These are phyloP conservation scores for Rhododendron ovatum DNA, from an alignment of 148 eudicot species.

Conservation along the genomic window DNA sequence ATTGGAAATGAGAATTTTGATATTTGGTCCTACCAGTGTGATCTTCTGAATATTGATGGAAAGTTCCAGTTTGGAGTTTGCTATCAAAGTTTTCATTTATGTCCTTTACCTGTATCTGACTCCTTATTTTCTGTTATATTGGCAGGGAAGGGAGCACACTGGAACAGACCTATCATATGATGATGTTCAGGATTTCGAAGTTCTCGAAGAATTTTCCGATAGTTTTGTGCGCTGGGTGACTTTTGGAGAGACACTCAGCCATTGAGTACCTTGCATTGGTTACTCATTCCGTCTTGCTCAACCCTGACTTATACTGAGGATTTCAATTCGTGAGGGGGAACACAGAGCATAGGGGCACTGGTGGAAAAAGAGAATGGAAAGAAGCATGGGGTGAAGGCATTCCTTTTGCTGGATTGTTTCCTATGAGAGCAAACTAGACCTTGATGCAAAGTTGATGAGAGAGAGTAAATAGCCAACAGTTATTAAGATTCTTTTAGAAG, in stretches of 20 bases:
- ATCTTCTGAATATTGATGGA: not conserved
- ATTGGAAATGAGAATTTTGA: not conserved
- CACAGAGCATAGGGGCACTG: not conserved
- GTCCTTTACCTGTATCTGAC: not conserved
- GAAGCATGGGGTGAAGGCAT: not conserved
- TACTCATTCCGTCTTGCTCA: not conserved
- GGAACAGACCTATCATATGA: constrained; percentile 39
- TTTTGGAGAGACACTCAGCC: constrained; percentile 64
- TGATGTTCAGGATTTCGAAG: constrained; percentile 27
- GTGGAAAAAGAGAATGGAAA: not conserved
- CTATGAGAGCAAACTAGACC: not conserved
- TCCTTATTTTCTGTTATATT: not conserved
- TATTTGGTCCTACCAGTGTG: not conserved
- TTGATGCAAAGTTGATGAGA: constrained; percentile 11
- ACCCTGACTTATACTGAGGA: not conserved
- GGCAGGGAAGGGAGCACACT: constrained; percentile 47
- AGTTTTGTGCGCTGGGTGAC: constrained; percentile 77
- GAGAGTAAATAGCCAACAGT: constrained; percentile 23
- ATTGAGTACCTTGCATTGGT: constrained; percentile 18
- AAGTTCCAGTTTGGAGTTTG: not conserved
- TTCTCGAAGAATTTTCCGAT: constrained; percentile 64
- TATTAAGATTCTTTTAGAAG: constrained; percentile 9
- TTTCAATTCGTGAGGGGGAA: not conserved
- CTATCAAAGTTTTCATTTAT: not conserved
- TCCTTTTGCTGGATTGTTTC: constrained; percentile 2